Evolutionary conservation across 2,329 filamentous ascomycete species (phyloP).

Genomic region (Aspergillus clavatus): DNA sequence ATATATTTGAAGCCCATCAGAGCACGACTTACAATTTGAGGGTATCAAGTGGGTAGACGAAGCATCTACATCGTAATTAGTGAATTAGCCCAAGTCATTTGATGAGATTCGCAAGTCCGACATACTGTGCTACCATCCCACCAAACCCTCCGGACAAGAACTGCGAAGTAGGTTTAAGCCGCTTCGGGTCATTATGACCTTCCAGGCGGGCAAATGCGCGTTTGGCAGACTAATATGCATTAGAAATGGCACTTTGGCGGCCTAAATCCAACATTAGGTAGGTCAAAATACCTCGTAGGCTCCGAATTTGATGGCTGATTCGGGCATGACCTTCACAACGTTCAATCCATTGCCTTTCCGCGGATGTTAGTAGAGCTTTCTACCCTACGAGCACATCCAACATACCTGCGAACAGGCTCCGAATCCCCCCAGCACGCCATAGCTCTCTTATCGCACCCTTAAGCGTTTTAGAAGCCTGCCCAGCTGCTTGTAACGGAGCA

Average conservation of each 20-base stretch:
- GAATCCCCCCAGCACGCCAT: constrained; percentile 78
- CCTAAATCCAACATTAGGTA: neutral
- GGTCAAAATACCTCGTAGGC: constrained; percentile 67
- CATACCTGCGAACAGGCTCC: constrained; percentile 88
- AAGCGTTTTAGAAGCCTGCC: constrained; percentile 65
- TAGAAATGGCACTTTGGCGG: constrained; percentile 8
- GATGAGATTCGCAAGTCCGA: constrained; percentile 28
- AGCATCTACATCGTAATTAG: constrained; percentile 55
- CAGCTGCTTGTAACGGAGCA: constrained; percentile 58
- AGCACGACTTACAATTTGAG: constrained; percentile 51
- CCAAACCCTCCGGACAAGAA: constrained; percentile 87
- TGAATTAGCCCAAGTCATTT: constrained; percentile 3
- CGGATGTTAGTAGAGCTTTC: constrained; percentile 17
- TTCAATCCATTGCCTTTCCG: constrained; percentile 87
- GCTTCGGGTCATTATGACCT: constrained; percentile 75
- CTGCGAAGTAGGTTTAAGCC: constrained; percentile 77
- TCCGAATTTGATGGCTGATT: constrained; percentile 97
- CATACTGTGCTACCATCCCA: constrained; percentile 88
- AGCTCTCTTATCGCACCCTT: constrained; percentile 69
- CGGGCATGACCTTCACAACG: constrained; percentile 96
- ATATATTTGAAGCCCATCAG: neutral
- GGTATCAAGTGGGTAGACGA: constrained; percentile 85
- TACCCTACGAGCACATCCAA: constrained; percentile 2
- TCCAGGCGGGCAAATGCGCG: constrained; percentile 78
- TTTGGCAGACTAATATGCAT: constrained; percentile 64